Percentiles rank a stretch among this genome's conserved stretches.
These are phyloP conservation scores for Wallacemonas sp. DNA, from an alignment of 208 protist species.

Conservation along the genomic window DNA sequence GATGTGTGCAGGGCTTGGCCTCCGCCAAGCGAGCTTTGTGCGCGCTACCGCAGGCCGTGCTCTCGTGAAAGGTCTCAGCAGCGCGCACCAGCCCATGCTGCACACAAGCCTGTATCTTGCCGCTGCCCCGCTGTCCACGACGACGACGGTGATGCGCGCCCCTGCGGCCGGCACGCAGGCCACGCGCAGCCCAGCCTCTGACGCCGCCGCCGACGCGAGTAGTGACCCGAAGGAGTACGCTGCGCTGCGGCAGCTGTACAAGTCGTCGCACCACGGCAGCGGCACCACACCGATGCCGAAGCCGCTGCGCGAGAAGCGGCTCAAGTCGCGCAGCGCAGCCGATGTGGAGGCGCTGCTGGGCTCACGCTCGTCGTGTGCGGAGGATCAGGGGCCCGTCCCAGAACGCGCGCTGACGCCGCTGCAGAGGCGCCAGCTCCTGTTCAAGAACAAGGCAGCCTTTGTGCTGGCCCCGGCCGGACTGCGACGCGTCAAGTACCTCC, in stretches of 20 bases:
- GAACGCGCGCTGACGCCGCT: slow-evolving; percentile 68
- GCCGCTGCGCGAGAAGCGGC: slow-evolving; percentile 18
- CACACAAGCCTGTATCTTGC: not conserved
- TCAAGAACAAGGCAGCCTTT: slow-evolving; percentile 84
- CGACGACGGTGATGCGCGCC: too few relatives aligned
- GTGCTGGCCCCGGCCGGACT: slow-evolving; percentile 78
- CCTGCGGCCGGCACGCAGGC: not conserved
- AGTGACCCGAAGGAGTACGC: slow-evolving; percentile 7
- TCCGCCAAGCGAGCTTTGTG: too few relatives aligned
- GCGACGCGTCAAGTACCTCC: slow-evolving; percentile 76
- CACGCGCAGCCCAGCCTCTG: not conserved
- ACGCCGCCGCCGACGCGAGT: slow-evolving; percentile 7
- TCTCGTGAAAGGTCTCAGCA: too few relatives aligned
- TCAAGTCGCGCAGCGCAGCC: slow-evolving; percentile 14
- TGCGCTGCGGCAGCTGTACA: slow-evolving; percentile 58
- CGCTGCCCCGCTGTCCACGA: not conserved
- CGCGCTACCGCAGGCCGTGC: too few relatives aligned
- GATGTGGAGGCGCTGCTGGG: slow-evolving; percentile 17
- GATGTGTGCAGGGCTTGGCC: too few relatives aligned
- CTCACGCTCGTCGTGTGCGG: slow-evolving; percentile 71
- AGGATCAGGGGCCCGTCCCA: slow-evolving; percentile 69
- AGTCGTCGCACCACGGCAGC: slow-evolving; percentile 71
- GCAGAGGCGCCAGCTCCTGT: slow-evolving; percentile 78
- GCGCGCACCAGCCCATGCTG: not conserved
- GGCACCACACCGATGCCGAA: slow-evolving; percentile 49